Base-by-base conservation (phyloP, 176 grass and related monocot species). In the Chloris gayana region DNA sequence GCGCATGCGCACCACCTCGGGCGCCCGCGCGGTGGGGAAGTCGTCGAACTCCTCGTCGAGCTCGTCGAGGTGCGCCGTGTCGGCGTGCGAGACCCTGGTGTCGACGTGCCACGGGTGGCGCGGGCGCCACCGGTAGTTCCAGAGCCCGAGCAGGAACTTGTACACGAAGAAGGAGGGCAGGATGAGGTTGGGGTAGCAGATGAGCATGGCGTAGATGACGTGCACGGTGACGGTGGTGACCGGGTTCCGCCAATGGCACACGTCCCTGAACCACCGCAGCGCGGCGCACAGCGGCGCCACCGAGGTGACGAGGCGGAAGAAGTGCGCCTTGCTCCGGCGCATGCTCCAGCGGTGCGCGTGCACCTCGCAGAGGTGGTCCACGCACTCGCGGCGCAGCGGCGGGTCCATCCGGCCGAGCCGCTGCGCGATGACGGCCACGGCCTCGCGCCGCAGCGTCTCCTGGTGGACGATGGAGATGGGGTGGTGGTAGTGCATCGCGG, bases 1-100 rank as follows among this genome's bases (percentile, higher is more conserved):
- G 18, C 92, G 64, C 92, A 94, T 91, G 65, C 89, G 88, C 68
- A 94, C 84, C 44, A 98, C 57, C 45, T 93, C 95, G 12, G 46
- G 90, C 0, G 85, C 75, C 12, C 85, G 72, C 63, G 61, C 30
- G 14, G 92, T 94, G 15, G 92, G 92, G 79, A 94, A 91, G 29
- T 91, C 83, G 72, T 94, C 89, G 75, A 94, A 94, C 88, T 98
- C 95, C 90, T 98, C 95, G 72, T 86, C 95, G 6, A 98, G 83
- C 73, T 98, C 92, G 80, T 94, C 92, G 7, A 7, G 64, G 77
- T 91, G 87, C 27, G 80, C 90, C 31, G 19, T 68, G 64, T 89
- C 84, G 7, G 87, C 89, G 67, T 86, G 83, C 17, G 92, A 94
- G 72, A 94, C 51, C 85, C 82, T 94, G 4, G 89, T 89, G 80